Evolutionary conservation across 2,329 filamentous ascomycete species (phyloP), one percentile per base, ranked within the genome.

Genomic region (Fusarium napiforme): DNA sequence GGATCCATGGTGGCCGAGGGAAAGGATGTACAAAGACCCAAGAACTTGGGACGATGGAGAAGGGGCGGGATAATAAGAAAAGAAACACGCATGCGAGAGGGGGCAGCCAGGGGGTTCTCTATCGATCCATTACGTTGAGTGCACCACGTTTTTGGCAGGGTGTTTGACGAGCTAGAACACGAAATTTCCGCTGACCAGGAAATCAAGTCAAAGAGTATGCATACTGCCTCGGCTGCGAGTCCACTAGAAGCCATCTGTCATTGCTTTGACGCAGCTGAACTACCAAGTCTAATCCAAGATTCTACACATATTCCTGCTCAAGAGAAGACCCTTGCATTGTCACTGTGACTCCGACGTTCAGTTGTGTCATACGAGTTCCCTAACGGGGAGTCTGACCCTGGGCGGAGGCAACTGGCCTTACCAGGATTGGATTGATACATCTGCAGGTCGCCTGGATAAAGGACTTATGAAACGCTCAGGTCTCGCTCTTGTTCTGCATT

Each of bases 1-100:
- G 64, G 53, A 63, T 77, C 69, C 77, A 78, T 78, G 56, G 32
- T 69, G 39, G 49, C 45, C 9, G 42, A 36, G 30, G 12, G 43
- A 40, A 64, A 34, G 55, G 7, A 36, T 68, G 40, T n/a, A n/a
- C 49, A 60, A 60, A 55, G 43, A 34, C 64, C 73, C 71, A 53
- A 55, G 52, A 58, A 55, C 42, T 60, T 60, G 63, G 55, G 37
- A 52, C 39, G 62, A 66, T 42, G 52, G 52, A 60, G 56, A 55
- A 26, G 21, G 46, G 42, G 56, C 63, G 39, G 47, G 56, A 50
- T 70, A 67, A 72, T 67, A 73, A 74, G 66, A 68, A 57, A 63
- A 39, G 19, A 34, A 30, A 62, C 16, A 45, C 32, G 40, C 39
- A 68, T 23, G 9, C 36, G 52, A 65, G 53, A 64, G 63, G 39